Percentiles rank a stretch among this genome's conserved stretches.
phyloP scores from a whole-genome alignment of 306 rosid genomes.

The Cucurbita maxima region DNA sequence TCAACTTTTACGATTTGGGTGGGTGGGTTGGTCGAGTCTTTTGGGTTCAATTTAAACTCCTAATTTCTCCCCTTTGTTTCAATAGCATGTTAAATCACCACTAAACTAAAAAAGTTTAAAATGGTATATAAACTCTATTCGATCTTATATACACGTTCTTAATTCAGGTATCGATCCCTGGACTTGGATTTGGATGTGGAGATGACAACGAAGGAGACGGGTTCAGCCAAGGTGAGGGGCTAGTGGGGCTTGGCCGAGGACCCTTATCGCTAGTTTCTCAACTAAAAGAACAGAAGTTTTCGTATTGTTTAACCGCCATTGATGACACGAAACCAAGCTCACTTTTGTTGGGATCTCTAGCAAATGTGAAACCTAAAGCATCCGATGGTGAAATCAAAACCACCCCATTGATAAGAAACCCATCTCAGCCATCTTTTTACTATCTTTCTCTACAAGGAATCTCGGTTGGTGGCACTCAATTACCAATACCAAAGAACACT shows the following conservation, averaged over 20 bases:
- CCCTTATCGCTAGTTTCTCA: conserved; percentile 71
- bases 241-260: conserved; percentile 81
- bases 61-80: too few relatives aligned
- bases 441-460: conserved; percentile 68
- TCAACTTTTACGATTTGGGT: too few relatives aligned
- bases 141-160: neutral
- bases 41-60: too few relatives aligned
- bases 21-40: too few relatives aligned
- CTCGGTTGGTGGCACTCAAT: conserved; percentile 38
- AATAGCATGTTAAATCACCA: too few relatives aligned
- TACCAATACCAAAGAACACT: conserved; percentile 28
- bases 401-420: conserved; percentile 50
- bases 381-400: conserved; percentile 7
- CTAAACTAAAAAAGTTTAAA: too few relatives aligned
- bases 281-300: conserved; percentile 47
- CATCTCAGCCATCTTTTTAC: conserved; percentile 58
- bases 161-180: neutral
- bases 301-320: conserved; percentile 56
- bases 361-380: conserved; percentile 15
- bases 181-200: conserved; percentile 80
- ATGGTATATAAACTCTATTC: neutral
- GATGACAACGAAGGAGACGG: conserved; percentile 68
- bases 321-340: conserved; percentile 42
- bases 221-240: conserved; percentile 57
- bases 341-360: conserved; percentile 48